phyloP scores from a whole-genome alignment of 2,329 filamentous ascomycete genomes.

The Myriosclerotinia duriaeana region DNA sequence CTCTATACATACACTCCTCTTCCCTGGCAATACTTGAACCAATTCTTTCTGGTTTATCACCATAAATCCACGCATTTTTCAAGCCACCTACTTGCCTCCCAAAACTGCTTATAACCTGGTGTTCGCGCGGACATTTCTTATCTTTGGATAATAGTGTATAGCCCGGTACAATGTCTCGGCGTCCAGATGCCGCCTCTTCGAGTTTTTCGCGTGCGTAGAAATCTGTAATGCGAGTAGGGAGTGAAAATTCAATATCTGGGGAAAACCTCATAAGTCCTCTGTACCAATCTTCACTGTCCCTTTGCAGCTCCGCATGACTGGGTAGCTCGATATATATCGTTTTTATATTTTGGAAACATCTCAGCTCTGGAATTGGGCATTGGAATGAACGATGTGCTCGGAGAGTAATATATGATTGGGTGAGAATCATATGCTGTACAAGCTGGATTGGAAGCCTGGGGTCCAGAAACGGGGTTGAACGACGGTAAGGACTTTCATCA shows the following conservation, averaged over 20 bases:
- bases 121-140: constrained; percentile 6
- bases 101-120: constrained; percentile 22
- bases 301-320: neutral
- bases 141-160: neutral
- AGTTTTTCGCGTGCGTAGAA: neutral
- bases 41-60: neutral
- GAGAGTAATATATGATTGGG: constrained; percentile 9
- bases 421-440: constrained; percentile 18
- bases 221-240: neutral
- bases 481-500: too few relatives aligned
- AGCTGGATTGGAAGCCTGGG: constrained; percentile 1
- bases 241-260: neutral
- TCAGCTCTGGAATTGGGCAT: constrained; percentile 11
- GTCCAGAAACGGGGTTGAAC: neutral
- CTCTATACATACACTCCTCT: constrained; percentile 14
- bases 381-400: constrained; percentile 11
- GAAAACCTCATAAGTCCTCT: constrained; percentile 13
- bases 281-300: constrained; percentile 2
- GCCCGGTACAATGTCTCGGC: constrained; percentile 7
- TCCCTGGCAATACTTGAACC: neutral
- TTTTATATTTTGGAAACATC: neutral
- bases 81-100: constrained; percentile 15
- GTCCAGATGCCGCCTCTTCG: neutral
- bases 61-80: constrained; percentile 15
- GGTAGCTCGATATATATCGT: constrained; percentile 20